These are phyloP conservation scores for Geotrichum europaeum DNA, from an alignment of 1,139 yeast species.

Conservation along the genomic window DNA sequence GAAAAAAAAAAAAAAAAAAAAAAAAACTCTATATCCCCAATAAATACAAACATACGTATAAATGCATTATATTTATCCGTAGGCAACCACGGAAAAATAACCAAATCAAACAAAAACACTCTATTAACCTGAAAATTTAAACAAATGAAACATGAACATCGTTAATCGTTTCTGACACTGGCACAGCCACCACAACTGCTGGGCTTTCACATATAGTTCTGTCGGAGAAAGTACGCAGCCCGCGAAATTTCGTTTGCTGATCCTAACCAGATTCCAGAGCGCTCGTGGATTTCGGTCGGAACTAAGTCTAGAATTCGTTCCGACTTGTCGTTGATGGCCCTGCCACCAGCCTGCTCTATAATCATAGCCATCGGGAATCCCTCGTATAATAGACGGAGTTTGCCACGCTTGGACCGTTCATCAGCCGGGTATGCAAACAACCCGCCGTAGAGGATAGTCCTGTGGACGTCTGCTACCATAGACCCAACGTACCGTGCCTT, in stretches of 20 bases:
- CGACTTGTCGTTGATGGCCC: conserved; percentile 84
- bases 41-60: no score
- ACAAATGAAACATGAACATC: not conserved
- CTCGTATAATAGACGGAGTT: conserved; percentile 83
- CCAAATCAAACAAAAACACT: not conserved
- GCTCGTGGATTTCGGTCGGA: conserved; percentile 88
- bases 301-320: conserved; percentile 78
- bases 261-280: conserved; percentile 92
- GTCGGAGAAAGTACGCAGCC: not conserved
- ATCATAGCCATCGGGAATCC: conserved; percentile 98
- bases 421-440: conserved; percentile 92
- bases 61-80: not conserved
- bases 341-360: conserved; percentile 94
- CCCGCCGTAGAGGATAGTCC: conserved; percentile 93
- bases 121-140: not conserved
- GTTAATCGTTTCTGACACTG: not conserved
- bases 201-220: not conserved
- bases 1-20: not conserved
- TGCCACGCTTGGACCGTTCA: conserved; percentile 80
- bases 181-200: not conserved
- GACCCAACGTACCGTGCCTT: conserved; percentile 93
- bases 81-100: not conserved
- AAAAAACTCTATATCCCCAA: not conserved
- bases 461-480: conserved; percentile 97
- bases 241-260: conserved; percentile 32